These are phyloP conservation scores for Trichoderma sp. DNA, from an alignment of 2,329 filamentous ascomycete species.

Conservation along the genomic window DNA sequence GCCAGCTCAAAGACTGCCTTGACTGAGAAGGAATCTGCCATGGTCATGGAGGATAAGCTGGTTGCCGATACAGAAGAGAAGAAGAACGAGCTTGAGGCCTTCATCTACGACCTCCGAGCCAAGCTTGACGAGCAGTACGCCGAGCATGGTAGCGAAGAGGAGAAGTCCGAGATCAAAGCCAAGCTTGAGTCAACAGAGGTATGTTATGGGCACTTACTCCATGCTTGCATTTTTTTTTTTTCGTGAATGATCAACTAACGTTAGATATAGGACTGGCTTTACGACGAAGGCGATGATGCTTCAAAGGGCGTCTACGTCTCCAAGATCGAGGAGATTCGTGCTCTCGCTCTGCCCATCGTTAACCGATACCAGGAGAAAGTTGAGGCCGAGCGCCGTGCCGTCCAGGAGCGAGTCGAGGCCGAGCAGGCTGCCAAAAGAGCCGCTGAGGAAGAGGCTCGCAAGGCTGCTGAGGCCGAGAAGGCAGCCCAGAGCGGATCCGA, in stretches of 20 bases:
- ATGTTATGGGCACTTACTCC: slow-evolving; percentile 43
- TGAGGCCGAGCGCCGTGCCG: slow-evolving; percentile 78
- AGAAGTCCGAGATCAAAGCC: slow-evolving; percentile 82
- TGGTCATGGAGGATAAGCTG: slow-evolving; percentile 98
- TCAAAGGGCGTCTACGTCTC: slow-evolving; percentile 90
- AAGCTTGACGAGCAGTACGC: slow-evolving; percentile 92
- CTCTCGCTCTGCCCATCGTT: slow-evolving; percentile 85
- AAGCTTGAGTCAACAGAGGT: slow-evolving; percentile 89
- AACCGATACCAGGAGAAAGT: slow-evolving; percentile 96
- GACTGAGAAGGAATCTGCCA: slow-evolving; percentile 79
- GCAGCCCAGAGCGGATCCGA: slow-evolving; percentile 52
- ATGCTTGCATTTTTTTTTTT: background rate
- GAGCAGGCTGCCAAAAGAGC: slow-evolving; percentile 75
- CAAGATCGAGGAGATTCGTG: slow-evolving; percentile 95
- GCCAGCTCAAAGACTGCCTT: slow-evolving; percentile 64
- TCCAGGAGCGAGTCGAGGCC: slow-evolving; percentile 75
- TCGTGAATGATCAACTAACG: slow-evolving; percentile 22
- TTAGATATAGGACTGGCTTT: slow-evolving; percentile 84
- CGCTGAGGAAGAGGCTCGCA: slow-evolving; percentile 57
- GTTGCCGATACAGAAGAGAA: slow-evolving; percentile 98
- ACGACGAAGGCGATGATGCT: slow-evolving; percentile 93
- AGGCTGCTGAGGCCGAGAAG: slow-evolving; percentile 56
- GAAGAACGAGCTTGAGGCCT: slow-evolving; percentile 99
- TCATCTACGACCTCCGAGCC: slow-evolving; percentile 94
- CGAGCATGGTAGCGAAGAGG: slow-evolving; percentile 85